Conservation (phyloP, 2,329 filamentous ascomycete species). For the Ceratocystis huliohia region DNA sequence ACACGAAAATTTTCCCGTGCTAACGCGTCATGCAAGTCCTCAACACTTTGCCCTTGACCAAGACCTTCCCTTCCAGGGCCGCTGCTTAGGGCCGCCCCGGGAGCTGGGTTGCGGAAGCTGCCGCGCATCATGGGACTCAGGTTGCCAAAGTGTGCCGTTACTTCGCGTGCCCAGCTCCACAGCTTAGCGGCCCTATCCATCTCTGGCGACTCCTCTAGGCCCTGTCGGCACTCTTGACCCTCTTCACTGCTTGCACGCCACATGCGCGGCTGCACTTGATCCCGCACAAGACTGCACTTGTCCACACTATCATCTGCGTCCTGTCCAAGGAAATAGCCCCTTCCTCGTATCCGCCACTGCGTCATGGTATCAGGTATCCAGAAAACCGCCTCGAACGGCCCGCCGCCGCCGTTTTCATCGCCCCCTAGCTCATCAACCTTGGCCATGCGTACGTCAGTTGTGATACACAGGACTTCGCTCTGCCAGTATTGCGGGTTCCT, state of each 20-base stretch:
- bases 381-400: slow-evolving; percentile 67
- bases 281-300: background rate
- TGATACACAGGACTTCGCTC: slow-evolving; percentile 69
- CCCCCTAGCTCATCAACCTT: slow-evolving; percentile 62
- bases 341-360: slow-evolving; percentile 77
- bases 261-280: background rate
- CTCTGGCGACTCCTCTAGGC: slow-evolving; percentile 23
- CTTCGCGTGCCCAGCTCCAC: slow-evolving; percentile 69
- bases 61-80: slow-evolving; percentile 30
- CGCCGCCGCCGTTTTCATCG: slow-evolving; percentile 46
- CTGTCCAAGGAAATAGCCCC: slow-evolving; percentile 59
- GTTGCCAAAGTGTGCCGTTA: slow-evolving; percentile 85
- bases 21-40: slow-evolving; percentile 54
- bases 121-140: slow-evolving; percentile 68
- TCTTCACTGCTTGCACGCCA: background rate
- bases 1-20: slow-evolving; percentile 69
- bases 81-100: slow-evolving; percentile 45
- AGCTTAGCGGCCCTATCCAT: background rate
- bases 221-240: slow-evolving; percentile 25
- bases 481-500: slow-evolving; percentile 57
- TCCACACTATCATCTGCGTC: slow-evolving; percentile 41
- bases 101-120: slow-evolving; percentile 58
- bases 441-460: slow-evolving; percentile 77
- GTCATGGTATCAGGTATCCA: slow-evolving; percentile 59
- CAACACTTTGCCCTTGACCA: slow-evolving; percentile 50